These are phyloP conservation scores for Cyathus striatus DNA, from an alignment of 768 basidiomycete genomes.

Conservation along the genomic window DNA sequence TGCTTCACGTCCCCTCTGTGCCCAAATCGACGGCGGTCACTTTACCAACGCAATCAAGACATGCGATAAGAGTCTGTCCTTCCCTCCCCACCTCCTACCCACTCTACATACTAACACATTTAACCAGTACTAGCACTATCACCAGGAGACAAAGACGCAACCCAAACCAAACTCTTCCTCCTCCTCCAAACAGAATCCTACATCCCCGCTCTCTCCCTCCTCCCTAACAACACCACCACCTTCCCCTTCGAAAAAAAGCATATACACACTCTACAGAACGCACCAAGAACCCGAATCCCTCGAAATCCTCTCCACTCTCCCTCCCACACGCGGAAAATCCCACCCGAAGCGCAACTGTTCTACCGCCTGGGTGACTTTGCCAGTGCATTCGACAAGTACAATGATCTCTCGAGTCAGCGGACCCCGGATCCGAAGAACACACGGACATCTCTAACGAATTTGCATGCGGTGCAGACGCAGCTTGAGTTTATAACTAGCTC, in stretches of 20 bases:
- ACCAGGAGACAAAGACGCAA: conserved; percentile 64
- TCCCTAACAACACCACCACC: conserved; percentile 28
- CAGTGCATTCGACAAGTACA: too few species aligned
- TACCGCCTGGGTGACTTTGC: too few species aligned
- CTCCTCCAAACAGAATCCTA: conserved; percentile 87
- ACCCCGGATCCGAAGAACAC: conserved; percentile 85
- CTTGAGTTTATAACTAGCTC: conserved; percentile 78
- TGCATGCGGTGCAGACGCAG: conserved; percentile 75
- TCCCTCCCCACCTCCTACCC: too few species aligned
- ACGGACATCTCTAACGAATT: conserved; percentile 83
- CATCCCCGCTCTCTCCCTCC: conserved; percentile 56
- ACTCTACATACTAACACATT: too few species aligned
- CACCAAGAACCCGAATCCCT: conserved; percentile 69
- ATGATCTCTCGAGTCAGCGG: too few species aligned
- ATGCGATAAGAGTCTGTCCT: conserved; percentile 78
- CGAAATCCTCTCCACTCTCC: too few species aligned
- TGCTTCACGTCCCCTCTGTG: conserved; percentile 77
- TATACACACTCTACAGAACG: conserved; percentile 84
- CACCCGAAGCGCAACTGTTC: too few species aligned
- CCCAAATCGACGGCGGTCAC: conserved; percentile 89
- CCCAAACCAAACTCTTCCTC: conserved; percentile 82
- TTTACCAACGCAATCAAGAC: conserved; percentile 84
- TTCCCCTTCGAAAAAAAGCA: conserved; percentile 51
- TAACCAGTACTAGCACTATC: conserved; percentile 76
- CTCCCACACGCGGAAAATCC: too few species aligned